Base-by-base conservation (phyloP, 2,329 filamentous ascomycete species). In the Zymoseptoria pseudotritici region DNA sequence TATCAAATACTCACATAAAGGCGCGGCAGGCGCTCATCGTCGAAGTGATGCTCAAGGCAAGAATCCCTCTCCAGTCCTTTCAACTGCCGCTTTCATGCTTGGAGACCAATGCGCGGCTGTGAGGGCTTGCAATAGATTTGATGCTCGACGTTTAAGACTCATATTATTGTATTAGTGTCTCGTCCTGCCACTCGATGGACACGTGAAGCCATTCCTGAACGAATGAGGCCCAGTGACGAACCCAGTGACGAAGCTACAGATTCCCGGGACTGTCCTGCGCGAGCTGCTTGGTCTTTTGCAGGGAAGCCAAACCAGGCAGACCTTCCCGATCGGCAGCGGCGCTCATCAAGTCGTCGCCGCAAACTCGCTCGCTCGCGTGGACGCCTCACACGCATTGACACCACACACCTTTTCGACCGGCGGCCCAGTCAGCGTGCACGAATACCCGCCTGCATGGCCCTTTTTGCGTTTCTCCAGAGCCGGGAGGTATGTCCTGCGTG, bases 91-190 rank as follows among this genome's bases (percentile, higher is more conserved):
- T 46, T 46, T 11, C 36, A n/a, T 1, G 36, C 36, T 46, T 89
- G 82, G 29, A 97, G 64, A 31, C 63, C 67, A 59, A 72, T 72
- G 52, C 63, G 59, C 10, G 73, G 26, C 59, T 17, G 58, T 67
- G 49, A 73, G 55, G 26, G 13, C 52, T 57, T 64, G 61, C 13
- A 4, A 46, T 46, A 9, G 26, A 29, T 11, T n/a, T 46, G 36
- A 29, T 46, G 36, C 36, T 46, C 36, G 17, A 46, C 13, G 4
- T 6, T n/a, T 46, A 46, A 29, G 26, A 29, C 2, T 8, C 26
- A 29, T 9, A 9, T 29, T 9, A 9, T 29, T 29, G 26, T 29
- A 29, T 29, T 29, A 9, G 8, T 29, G 7, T 29, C 26, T 29
- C 8, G 26, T 29, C 26, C 26, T 29, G 26, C 26, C 26, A 29